phyloP scores from a whole-genome alignment of 2,329 filamentous ascomycete genomes.

The Drechslerella dactyloides region DNA sequence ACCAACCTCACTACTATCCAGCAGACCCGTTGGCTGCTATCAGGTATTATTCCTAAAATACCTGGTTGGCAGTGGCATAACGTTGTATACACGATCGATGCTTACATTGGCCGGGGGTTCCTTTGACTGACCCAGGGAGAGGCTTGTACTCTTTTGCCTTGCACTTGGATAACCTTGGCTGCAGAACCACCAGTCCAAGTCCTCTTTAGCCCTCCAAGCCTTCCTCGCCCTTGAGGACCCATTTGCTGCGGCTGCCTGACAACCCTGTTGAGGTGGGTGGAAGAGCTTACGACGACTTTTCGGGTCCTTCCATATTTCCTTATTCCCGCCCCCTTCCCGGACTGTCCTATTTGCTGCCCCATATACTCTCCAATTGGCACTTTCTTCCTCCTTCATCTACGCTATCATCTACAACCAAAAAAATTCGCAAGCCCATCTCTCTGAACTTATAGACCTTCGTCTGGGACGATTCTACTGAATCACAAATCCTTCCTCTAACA shows the following conservation, averaged over 20 bases:
- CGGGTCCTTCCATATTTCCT: conserved; percentile 49
- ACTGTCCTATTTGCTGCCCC: conserved; percentile 36
- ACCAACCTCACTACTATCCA: neutral
- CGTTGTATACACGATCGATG: conserved; percentile 19
- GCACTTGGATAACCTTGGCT: conserved; percentile 47
- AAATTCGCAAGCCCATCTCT: conserved; percentile 35
- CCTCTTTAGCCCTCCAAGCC: conserved; percentile 42
- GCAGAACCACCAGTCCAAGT: conserved; percentile 46
- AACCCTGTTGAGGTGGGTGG: conserved; percentile 45
- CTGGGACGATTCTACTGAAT: conserved; percentile 30
- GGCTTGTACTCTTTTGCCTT: conserved; percentile 48
- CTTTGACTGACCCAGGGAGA: conserved; percentile 43
- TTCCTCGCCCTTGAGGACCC: conserved; percentile 38
- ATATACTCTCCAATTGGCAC: conserved; percentile 47
- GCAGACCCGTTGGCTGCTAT: neutral
- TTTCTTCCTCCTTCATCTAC: conserved; percentile 27
- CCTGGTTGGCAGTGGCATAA: conserved; percentile 23
- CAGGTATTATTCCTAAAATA: conserved; percentile 32
- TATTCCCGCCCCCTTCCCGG: conserved; percentile 45
- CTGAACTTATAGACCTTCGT: conserved; percentile 33
- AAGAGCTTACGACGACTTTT: conserved; percentile 51
- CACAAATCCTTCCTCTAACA: conserved; percentile 10
- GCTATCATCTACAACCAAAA: conserved; percentile 30
- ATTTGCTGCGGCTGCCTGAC: conserved; percentile 51
- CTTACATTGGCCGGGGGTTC: conserved; percentile 12